Evolutionary conservation across 208 protist species (phyloP), one percentile per base, ranked within the genome.

Genomic region (Blastocrithidia nonstop): DNA sequence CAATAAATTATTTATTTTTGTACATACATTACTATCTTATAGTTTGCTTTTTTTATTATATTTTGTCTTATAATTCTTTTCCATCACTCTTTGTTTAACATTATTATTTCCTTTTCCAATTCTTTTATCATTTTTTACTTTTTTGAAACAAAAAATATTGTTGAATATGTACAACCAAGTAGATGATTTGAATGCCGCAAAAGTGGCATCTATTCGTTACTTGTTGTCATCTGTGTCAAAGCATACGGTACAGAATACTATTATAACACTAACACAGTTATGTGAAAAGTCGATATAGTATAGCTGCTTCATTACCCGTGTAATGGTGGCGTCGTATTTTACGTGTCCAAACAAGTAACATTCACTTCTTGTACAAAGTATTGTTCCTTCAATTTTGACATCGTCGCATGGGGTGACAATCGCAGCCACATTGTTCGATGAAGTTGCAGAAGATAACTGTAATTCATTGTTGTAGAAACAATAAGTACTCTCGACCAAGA

Each of bases 161-260:
- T n/a, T n/a, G n/a, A n/a, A n/a, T n/a, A n/a, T n/a, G 64, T 68
- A 80, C 54, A 71, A 91, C 46, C 71, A 73, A 49, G 70, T 79
- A 4, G 69, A 72, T 37, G 82, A 92, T 38, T 64, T 88, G 21
- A 71, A 60, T 37, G 66, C 52, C 47, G 58, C 78, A 23, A 74
- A 75, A 33, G 69, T 71, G 8, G 68, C 78, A 37, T 55, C 67
- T n/a, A 66, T 88, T 23, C 71, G 78, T 33, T 86, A 83, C 59
- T 54, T 85, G 20, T 45, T 87, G 11, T 32, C 67, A 3, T 66
- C 77, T 7, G 77, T 77, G 11, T 73, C 71, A 20, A 78, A 80
- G 61, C 75, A 63, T 53, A 84, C 67, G 0, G 36, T 82, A 28
- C 77, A 88, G 65, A 73, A 72, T 11, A 86, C 77, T 4, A 37